Evolutionary conservation across 139 green algal species (phyloP).

Genomic region (Chlamydomonas asymmetrica): DNA sequence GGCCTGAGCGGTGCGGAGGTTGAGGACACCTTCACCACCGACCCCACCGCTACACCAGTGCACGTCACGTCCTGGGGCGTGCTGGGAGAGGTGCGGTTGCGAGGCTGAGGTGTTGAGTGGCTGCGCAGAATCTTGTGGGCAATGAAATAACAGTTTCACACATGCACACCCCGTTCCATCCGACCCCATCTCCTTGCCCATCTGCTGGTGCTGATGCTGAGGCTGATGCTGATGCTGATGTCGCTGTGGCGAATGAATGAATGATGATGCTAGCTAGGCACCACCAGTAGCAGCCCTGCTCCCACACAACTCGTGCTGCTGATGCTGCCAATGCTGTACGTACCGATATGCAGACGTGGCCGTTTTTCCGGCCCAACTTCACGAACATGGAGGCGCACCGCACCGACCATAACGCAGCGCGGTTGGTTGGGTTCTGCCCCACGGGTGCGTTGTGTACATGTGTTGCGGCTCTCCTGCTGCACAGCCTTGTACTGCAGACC

Average conservation of each 20-base stretch:
- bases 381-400: constrained; percentile 54
- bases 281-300: too few relatives aligned
- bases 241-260: too few relatives aligned
- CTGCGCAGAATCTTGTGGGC: neutral
- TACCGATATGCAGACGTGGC: too few relatives aligned
- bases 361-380: constrained; percentile 94
- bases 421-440: constrained; percentile 87
- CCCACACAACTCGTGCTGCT: too few relatives aligned
- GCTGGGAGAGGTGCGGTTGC: constrained; percentile 39
- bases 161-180: too few relatives aligned
- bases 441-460: too few relatives aligned
- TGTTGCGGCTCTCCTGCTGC: too few relatives aligned
- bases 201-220: constrained; percentile 33
- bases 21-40: constrained; percentile 57
- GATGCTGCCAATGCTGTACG: too few relatives aligned
- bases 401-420: neutral
- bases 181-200: neutral
- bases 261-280: too few relatives aligned
- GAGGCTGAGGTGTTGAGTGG: neutral
- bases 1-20: neutral
- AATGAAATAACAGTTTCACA: too few relatives aligned
- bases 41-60: constrained; percentile 34
- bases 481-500: too few relatives aligned
- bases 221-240: too few relatives aligned
- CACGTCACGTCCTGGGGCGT: constrained; percentile 53